Percentiles rank a stretch among this genome's conserved stretches.
These are phyloP conservation scores for Ogataea glucozyma DNA, from an alignment of 805 yeast species.

Conservation along the genomic window DNA sequence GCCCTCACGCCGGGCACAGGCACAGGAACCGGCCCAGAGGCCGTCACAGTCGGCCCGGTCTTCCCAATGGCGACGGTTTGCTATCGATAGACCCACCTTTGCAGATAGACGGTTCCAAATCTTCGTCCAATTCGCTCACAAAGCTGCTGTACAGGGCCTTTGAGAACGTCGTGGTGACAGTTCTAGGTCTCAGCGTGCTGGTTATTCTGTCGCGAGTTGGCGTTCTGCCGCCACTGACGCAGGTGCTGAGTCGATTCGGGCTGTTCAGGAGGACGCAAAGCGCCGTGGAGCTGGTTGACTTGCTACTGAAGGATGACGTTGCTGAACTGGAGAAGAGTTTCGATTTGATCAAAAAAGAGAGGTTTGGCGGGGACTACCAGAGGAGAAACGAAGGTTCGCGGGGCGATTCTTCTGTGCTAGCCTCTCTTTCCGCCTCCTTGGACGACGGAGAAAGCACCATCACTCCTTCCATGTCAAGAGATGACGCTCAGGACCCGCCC, in stretches of 20 bases:
- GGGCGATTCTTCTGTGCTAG: no score
- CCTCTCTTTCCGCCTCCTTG: no score
- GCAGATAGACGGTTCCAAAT: constrained; percentile 7
- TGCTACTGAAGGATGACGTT: constrained; percentile 31
- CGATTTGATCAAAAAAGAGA: constrained; percentile 27
- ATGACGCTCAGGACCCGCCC: background rate
- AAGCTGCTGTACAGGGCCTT: constrained; percentile 32
- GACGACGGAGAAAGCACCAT: no score
- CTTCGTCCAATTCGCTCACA: constrained; percentile 25
- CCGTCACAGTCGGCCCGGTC: no score
- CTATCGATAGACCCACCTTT: constrained; percentile 25
- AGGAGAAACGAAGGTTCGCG: constrained; percentile 13
- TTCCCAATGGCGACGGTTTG: constrained; percentile 15
- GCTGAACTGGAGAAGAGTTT: constrained; percentile 29
- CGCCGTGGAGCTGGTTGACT: constrained; percentile 38
- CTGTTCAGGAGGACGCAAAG: constrained; percentile 35
- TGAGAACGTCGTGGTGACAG: constrained; percentile 53
- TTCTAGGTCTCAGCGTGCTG: constrained; percentile 38
- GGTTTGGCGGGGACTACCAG: constrained; percentile 18
- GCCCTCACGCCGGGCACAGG: constrained; percentile 16
- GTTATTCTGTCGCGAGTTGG: constrained; percentile 41
- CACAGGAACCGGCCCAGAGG: constrained; percentile 4
- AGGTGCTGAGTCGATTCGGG: constrained; percentile 33
- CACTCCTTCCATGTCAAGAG: no score
- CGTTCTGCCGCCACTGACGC: constrained; percentile 36